A percentile compares a stretch with the other conserved stretches of the same genome.
Conservation (phyloP, 108 stramenopile species). For the Aurantiochytrium sp. region DNA sequence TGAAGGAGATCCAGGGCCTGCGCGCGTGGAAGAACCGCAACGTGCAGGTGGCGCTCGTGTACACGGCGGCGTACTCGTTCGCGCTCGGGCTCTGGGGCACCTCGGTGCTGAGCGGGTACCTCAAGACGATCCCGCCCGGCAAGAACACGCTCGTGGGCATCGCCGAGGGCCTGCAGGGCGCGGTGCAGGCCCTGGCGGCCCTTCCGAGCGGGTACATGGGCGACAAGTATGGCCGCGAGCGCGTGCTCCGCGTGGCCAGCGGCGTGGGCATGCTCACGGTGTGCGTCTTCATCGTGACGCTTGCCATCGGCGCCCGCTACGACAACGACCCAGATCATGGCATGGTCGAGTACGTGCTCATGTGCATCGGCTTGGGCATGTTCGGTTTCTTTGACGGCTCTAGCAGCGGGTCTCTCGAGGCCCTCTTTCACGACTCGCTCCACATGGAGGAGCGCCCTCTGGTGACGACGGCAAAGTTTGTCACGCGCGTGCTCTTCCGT, state of each 20-base stretch:
- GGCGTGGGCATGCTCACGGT: not conserved
- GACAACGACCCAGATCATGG: not conserved
- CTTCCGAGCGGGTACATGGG: not conserved
- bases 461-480: not conserved
- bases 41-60: not conserved
- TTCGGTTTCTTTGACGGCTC: constrained; percentile 18
- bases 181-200: not conserved
- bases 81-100: constrained; percentile 8
- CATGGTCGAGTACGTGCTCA: not conserved
- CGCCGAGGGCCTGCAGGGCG: constrained; percentile 7
- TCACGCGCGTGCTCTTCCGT: not conserved
- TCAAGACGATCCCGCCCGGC: not conserved
- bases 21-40: not conserved
- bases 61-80: not conserved
- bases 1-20: not conserved
- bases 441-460: not conserved
- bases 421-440: not conserved
- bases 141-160: not conserved
- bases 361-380: not conserved
- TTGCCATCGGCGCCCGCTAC: not conserved
- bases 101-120: not conserved
- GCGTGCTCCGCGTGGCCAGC: not conserved
- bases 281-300: not conserved
- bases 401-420: not conserved
- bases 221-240: not conserved